Evolutionary conservation across 345 rosid genomes (phyloP), one percentile per base, ranked within the genome.

Genomic region (Punica granatum): DNA sequence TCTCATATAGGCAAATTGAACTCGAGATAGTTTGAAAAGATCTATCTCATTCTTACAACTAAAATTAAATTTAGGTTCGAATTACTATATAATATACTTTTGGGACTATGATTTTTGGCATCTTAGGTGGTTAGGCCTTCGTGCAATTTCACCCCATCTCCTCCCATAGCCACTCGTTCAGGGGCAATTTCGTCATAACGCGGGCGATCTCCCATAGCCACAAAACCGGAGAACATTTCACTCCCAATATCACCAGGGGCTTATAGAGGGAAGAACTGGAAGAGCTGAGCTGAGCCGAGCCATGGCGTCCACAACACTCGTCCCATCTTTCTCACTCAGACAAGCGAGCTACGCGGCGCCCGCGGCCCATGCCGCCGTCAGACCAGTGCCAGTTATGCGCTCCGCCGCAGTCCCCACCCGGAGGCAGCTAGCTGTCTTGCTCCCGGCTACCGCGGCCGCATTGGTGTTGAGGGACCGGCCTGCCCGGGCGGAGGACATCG

Each of bases 401-500:
- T 62, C 79, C 63, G 21, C 79, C 26, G 64, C 46, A 2, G 36
- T 42, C 3, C 37, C 76, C 62, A 6, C 69, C 65, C 83, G 98
- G 37, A 78, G 98, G 75, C 72, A 81, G 65, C 72, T 87, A 8
- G 76, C 87, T 32, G 73, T 83, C 73, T 76, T 82, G 8, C 42
- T 88, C n/a, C 82, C 96, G 14, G 78, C 87, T 23, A 33, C 76
- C 58, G 73, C 81, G 19, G 85, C 88, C 48, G 81, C 77, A 36
- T 43, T 84, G 36, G 67, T 77, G 0, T 72, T 60, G 0, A 43
- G 74, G 65, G 85, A 76, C 63, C 58, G 72, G 43, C 64, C 78
- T 3, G 77, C 93, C 1, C 37, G 60, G 66, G 97, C 96, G 33
- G 71, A 73, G 79, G 80, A 87, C 73, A 92, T 92, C 36, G 83